Base-by-base conservation (phyloP, 2,329 filamentous ascomycete genomes). In the Leptographium flavum region DNA sequence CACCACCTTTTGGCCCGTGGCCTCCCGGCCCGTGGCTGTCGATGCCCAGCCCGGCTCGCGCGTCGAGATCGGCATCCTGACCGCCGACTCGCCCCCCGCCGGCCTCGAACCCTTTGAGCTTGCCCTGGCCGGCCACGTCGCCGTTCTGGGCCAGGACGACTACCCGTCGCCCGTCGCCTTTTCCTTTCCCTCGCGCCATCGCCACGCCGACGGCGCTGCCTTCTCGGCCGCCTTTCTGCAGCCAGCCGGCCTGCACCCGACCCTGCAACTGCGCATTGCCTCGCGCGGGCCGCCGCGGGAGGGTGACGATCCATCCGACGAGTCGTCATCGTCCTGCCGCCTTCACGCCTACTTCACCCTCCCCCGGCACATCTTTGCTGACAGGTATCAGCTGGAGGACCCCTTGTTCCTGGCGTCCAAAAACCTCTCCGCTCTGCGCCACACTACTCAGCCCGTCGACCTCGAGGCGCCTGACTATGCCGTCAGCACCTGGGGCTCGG, bases 401-500 rank as follows among this genome's bases (percentile, higher is more conserved):
- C 63, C 73, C 0, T 70, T 94, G 5, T 92, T 93, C 63, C 71
- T 94, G 27, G 62, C 76, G 4, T 88, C 86, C 1, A 87, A 94
- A 55, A 86, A 93, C 56, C 71, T 95, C 19, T 68, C 71, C 3
- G 67, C 74, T 2, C 65, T 93, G 35, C 78, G 72, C 38, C 76
- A 81, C 51, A 72, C 86, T 14, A 79, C 78, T 23, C 74, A 83
- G 13, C 84, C 86, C 19, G 83, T 88, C 7, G 88, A 96, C 53
- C 79, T 96, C 44, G 90, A 96, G 65, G 87, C 87, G 0, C 90
- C 90, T 1, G 81, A 82, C 54, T 96, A 93, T 67, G 76, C 80
- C 2, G 72, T 87, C 27, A 58, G 71, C 7, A 62, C 70, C 28
- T 95, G 90, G 90, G 90, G 90, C 5, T 88, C 83, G 0, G 77